Percentiles rank a stretch among this genome's conserved stretches.
phyloP scores from a whole-genome alignment of 352 stramenopile species.

The Globisporangium spinosum region DNA sequence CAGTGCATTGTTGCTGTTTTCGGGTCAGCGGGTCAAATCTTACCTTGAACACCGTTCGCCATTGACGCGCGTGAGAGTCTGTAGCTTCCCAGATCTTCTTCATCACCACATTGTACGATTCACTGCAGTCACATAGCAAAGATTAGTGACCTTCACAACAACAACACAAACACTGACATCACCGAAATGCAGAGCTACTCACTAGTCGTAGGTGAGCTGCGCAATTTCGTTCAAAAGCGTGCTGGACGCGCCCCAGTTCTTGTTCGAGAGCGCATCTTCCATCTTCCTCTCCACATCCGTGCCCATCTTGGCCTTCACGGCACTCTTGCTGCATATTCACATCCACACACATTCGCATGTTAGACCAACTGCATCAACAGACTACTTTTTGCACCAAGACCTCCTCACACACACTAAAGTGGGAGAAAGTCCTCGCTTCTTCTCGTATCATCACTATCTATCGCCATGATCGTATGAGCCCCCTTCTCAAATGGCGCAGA shows the following conservation, averaged over 20 bases:
- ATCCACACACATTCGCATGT: not conserved
- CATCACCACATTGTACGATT: slow-evolving; percentile 89
- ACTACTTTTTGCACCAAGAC: not conserved
- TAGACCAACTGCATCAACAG: not conserved
- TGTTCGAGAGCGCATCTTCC: slow-evolving; percentile 97
- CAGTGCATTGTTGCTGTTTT: not conserved
- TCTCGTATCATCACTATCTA: not conserved
- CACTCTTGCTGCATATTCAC: slow-evolving; percentile 57
- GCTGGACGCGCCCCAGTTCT: slow-evolving; percentile 98
- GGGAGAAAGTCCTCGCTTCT: not conserved
- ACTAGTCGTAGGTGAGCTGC: slow-evolving; percentile 96
- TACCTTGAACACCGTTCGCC: slow-evolving; percentile 97
- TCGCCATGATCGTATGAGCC: not conserved
- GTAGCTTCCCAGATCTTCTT: slow-evolving; percentile 94
- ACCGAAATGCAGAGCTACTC: slow-evolving; percentile 14
- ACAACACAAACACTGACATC: not conserved
- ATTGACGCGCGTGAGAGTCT: slow-evolving; percentile 88
- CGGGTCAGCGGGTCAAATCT: not conserved
- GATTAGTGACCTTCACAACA: not conserved
- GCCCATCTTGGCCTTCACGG: slow-evolving; percentile 83
- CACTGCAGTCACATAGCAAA: slow-evolving; percentile 35
- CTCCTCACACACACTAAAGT: not conserved
- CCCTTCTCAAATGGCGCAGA: not conserved
- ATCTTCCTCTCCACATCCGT: slow-evolving; percentile 88
- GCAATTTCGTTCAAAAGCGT: slow-evolving; percentile 98